These are phyloP conservation scores for Eucalyptus sp. DNA, from an alignment of 345 rosid genomes.

Conservation along the genomic window DNA sequence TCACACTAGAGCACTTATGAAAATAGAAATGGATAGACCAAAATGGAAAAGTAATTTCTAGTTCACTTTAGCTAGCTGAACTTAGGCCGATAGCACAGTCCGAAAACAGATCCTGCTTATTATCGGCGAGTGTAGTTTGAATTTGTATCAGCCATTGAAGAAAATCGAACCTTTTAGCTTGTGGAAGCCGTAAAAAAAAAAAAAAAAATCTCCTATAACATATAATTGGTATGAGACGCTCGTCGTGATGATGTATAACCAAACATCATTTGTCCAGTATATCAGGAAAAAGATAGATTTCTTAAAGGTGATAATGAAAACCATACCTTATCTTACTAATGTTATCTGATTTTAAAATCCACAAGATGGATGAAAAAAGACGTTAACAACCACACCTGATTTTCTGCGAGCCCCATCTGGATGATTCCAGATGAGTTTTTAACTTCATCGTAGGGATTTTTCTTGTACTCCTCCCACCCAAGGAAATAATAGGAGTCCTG, in stretches of 20 bases:
- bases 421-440: constrained; percentile 64
- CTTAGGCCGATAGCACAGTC: neutral
- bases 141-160: neutral
- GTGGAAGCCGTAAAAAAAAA: neutral
- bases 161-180: neutral
- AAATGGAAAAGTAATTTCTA: neutral
- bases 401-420: constrained; percentile 96
- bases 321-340: neutral
- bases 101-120: neutral
- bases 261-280: neutral
- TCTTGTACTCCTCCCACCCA: constrained; percentile 72
- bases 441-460: constrained; percentile 46
- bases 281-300: neutral
- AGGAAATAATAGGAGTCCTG: constrained; percentile 79
- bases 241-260: neutral
- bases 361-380: neutral
- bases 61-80: neutral
- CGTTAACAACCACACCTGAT: constrained; percentile 38
- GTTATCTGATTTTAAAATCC: neutral
- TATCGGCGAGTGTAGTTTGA: neutral
- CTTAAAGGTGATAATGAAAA: neutral
- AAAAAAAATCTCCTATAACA: neutral
- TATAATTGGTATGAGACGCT: neutral
- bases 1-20: neutral
- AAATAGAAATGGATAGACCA: neutral